A percentile compares a stretch with the other conserved stretches of the same genome.
phyloP scores from a whole-genome alignment of 2,329 filamentous ascomycete genomes.

The Didymosphaeria variabile region DNA sequence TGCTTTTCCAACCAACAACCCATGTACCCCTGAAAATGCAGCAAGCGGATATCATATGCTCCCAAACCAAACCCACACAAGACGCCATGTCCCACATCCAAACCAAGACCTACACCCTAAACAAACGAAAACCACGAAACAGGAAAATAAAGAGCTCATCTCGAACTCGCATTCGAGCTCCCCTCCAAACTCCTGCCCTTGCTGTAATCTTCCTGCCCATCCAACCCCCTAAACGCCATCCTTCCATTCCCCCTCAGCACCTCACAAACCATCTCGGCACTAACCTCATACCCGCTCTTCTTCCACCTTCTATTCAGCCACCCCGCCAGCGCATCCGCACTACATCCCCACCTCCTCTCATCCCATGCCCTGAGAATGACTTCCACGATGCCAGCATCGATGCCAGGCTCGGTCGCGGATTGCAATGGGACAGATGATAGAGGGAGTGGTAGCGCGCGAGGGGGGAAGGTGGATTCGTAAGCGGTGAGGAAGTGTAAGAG shows the following conservation, averaged over 20 bases:
- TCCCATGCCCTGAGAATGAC: conserved; percentile 48
- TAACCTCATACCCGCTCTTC: conserved; percentile 47
- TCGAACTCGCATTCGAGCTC: neutral
- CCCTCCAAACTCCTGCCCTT: conserved; percentile 8
- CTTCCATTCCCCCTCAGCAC: conserved; percentile 45
- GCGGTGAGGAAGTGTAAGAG: conserved; percentile 49
- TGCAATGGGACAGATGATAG: conserved; percentile 39
- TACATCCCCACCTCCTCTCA: conserved; percentile 41
- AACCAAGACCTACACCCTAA: neutral
- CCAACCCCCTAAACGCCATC: conserved; percentile 46
- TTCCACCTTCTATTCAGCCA: conserved; percentile 47
- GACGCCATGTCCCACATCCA: neutral
- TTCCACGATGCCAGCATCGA: conserved; percentile 44
- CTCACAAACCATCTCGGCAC: conserved; percentile 47
- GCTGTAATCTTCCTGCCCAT: conserved; percentile 44
- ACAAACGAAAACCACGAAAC: conserved; percentile 1
- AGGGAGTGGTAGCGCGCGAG: conserved; percentile 42
- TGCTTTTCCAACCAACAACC: neutral
- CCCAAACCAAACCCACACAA: neutral
- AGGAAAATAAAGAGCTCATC: neutral
- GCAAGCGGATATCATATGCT: conserved; percentile 13
- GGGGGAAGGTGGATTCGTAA: conserved; percentile 48
- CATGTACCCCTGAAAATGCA: conserved; percentile 4
- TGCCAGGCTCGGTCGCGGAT: conserved; percentile 38
- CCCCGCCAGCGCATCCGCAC: conserved; percentile 43